Percentiles rank a stretch among this genome's conserved stretches.
Conservation (phyloP, 768 basidiomycete genomes). For the Russula virescens region DNA sequence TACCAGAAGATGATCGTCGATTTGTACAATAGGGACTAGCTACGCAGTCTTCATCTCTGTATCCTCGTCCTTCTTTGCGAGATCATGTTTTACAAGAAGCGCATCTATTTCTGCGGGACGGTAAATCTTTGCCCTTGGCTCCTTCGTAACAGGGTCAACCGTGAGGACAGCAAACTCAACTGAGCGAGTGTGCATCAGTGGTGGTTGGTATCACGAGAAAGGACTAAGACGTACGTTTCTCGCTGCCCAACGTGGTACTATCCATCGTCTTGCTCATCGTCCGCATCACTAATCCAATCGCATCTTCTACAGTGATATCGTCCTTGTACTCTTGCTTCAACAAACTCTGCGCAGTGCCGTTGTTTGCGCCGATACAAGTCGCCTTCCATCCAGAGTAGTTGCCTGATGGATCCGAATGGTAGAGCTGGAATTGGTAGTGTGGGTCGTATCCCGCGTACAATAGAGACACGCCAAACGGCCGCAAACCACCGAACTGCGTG, state of each 20-base stretch:
- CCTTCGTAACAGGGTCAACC: conserved; percentile 66
- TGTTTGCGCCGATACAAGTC: conserved; percentile 98
- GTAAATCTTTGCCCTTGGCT: conserved; percentile 89
- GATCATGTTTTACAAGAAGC: conserved; percentile 66
- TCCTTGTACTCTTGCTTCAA: conserved; percentile 99
- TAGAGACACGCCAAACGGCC: conserved; percentile 96
- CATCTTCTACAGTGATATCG: conserved; percentile 84
- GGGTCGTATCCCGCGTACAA: conserved; percentile 97
- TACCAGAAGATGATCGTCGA: not conserved
- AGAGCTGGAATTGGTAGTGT: conserved; percentile 93
- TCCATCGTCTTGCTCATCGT: conserved; percentile 99
- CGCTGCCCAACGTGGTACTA: conserved; percentile 90
- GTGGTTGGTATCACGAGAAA: conserved; percentile 8
- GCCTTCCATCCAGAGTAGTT: conserved; percentile 99
- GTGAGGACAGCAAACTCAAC: conserved; percentile 97
- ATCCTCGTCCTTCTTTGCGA: conserved; percentile 86
- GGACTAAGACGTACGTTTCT: conserved; percentile 66
- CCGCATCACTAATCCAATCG: conserved; percentile 83
- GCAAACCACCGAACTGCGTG: conserved; percentile 94
- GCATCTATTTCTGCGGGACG: conserved; percentile 83
- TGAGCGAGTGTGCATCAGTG: conserved; percentile 30
- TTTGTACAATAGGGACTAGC: conserved; percentile 23
- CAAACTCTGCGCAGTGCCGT: conserved; percentile 89
- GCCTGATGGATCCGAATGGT: conserved; percentile 96
- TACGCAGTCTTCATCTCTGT: conserved; percentile 62